A percentile compares a stretch with the other conserved stretches of the same genome.
Conservation (phyloP, 148 eudicot species). For the Limonium bicolor region DNA sequence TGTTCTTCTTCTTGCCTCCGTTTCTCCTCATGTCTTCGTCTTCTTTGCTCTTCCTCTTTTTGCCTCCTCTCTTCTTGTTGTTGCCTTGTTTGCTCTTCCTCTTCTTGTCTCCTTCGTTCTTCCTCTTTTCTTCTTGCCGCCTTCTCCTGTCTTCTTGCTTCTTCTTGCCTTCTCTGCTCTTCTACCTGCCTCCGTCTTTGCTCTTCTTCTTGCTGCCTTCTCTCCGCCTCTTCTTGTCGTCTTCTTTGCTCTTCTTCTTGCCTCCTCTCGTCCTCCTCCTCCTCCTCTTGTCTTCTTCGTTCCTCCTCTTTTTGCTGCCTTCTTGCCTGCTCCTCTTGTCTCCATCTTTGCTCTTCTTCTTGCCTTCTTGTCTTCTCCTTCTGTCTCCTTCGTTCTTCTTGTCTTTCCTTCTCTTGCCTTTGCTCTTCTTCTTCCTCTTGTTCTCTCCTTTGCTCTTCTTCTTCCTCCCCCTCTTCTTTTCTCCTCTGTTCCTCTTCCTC, state of each 20-base stretch:
- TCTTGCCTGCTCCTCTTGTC: conserved; percentile 1
- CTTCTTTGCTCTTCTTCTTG: neutral
- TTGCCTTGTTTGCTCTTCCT: neutral
- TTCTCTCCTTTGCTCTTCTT: conserved; percentile 3
- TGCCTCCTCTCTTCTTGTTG: neutral
- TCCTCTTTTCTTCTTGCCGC: neutral
- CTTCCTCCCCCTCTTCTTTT: conserved; percentile 5
- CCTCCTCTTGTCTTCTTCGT: neutral
- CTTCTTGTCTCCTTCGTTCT: neutral
- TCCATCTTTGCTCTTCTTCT: conserved; percentile 2
- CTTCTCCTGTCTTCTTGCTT: conserved; percentile 3
- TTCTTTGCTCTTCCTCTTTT: conserved; percentile 4
- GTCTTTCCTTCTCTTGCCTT: neutral
- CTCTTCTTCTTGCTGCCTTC: conserved; percentile 1
- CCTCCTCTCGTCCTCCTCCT: neutral
- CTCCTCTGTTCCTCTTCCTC: neutral
- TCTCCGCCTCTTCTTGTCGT: neutral
- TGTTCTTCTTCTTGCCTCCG: conserved; percentile 2
- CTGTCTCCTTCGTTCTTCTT: neutral
- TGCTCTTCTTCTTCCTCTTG: neutral
- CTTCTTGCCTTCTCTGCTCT: conserved; percentile 1
- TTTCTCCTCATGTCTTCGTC: neutral
- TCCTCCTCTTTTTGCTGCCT: neutral
- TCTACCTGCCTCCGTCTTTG: conserved; percentile 1
- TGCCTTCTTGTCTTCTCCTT: neutral